These are phyloP conservation scores for Chimonanthus salicifolius DNA, from an alignment of 164 flowering plant genomes.

Conservation along the genomic window DNA sequence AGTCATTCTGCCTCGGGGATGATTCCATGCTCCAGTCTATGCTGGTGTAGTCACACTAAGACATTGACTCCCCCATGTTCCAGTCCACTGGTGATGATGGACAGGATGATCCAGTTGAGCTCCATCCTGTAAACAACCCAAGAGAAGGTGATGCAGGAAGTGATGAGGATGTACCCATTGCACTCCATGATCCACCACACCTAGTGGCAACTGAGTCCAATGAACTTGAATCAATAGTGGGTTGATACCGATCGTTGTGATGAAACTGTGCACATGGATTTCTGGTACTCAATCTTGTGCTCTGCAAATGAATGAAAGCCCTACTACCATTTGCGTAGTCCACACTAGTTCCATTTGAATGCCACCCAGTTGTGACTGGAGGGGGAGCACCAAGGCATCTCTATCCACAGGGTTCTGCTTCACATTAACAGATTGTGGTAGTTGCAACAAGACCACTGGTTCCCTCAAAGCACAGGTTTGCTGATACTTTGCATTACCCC, in stretches of 20 bases:
- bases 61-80: constrained; percentile 44
- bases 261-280: constrained; percentile 17
- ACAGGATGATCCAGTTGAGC: constrained; percentile 46
- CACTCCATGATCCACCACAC: constrained; percentile 26
- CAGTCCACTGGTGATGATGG: constrained; percentile 66
- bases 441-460: constrained; percentile 71
- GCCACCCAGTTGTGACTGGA: constrained; percentile 44
- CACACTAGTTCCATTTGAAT: constrained; percentile 19
- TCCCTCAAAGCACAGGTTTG: constrained; percentile 48
- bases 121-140: constrained; percentile 59
- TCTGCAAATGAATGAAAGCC: constrained; percentile 10
- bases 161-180: constrained; percentile 22
- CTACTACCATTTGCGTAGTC: too few species aligned
- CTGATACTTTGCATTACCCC: constrained; percentile 40
- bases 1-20: constrained; percentile 26
- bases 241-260: constrained; percentile 35
- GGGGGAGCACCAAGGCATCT: constrained; percentile 31
- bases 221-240: constrained; percentile 11
- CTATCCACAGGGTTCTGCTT: constrained; percentile 29
- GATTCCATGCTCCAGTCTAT: constrained; percentile 71
- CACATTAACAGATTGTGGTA: constrained; percentile 43
- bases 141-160: constrained; percentile 52
- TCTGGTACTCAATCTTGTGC: background rate
- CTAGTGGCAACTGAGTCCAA: constrained; percentile 21
- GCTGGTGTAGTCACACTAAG: constrained; percentile 53